phyloP scores from a whole-genome alignment of 257 asterid genomes.

The Scutellaria minor region DNA sequence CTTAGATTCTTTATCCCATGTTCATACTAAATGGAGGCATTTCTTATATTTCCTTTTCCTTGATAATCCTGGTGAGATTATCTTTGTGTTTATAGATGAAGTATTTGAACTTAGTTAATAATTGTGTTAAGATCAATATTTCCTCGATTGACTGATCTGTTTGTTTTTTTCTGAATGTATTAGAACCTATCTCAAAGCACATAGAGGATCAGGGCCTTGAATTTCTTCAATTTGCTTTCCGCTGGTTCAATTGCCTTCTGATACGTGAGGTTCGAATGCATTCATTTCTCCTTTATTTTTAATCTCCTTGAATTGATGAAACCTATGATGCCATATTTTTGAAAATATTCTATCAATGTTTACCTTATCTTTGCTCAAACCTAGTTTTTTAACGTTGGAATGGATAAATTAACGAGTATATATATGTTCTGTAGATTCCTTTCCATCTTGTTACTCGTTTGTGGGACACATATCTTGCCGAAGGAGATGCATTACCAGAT shows the following conservation, averaged over 20 bases:
- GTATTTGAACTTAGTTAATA: background rate
- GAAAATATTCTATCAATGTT: background rate
- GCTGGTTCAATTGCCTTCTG: slow-evolving; percentile 98
- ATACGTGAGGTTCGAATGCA: slow-evolving; percentile 81
- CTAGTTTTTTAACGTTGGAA: slow-evolving; percentile 12
- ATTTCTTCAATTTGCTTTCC: slow-evolving; percentile 98
- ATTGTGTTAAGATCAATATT: background rate
- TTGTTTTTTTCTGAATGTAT: slow-evolving; percentile 29
- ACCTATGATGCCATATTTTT: slow-evolving; percentile 4
- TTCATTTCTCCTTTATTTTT: slow-evolving; percentile 11
- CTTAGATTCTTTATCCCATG: background rate
- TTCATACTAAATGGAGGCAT: slow-evolving; percentile 5
- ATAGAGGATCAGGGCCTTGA: slow-evolving; percentile 98
- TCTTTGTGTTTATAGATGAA: slow-evolving; percentile 14
- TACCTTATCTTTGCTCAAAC: slow-evolving; percentile 10
- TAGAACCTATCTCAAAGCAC: slow-evolving; percentile 85
- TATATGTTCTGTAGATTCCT: slow-evolving; percentile 64
- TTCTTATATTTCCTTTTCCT: background rate
- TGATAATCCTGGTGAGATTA: background rate
- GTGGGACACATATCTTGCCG: slow-evolving; percentile 99
- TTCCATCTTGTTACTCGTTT: slow-evolving; percentile 84
- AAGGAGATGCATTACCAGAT: slow-evolving; percentile 96
- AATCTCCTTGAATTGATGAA: slow-evolving; percentile 6
- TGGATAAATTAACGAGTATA: slow-evolving; percentile 29
- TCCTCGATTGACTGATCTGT: background rate